These are phyloP conservation scores for Bacterosira constricta DNA, from an alignment of 108 stramenopile genomes.

Conservation along the genomic window DNA sequence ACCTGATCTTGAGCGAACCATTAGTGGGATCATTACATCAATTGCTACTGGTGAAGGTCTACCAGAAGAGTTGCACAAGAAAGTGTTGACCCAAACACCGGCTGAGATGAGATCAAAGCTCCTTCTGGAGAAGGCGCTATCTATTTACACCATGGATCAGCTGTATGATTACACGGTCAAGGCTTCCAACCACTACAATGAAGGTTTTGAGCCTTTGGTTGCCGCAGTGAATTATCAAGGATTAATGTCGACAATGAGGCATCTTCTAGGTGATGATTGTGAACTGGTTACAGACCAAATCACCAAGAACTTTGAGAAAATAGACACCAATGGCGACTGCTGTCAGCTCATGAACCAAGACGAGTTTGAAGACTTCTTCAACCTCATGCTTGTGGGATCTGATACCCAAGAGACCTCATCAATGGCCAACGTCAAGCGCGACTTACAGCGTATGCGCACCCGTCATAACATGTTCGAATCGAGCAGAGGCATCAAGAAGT, in stretches of 20 bases:
- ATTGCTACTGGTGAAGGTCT: slow-evolving; percentile 22
- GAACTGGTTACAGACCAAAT: slow-evolving; percentile 17
- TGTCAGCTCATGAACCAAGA: slow-evolving; percentile 6
- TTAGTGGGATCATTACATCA: slow-evolving; percentile 23
- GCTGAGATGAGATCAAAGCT: slow-evolving; percentile 23
- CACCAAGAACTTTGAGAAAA: slow-evolving; percentile 16
- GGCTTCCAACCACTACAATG: slow-evolving; percentile 17
- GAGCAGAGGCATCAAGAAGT: neutral
- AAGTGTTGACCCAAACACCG: slow-evolving; percentile 10
- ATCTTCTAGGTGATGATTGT: slow-evolving; percentile 23
- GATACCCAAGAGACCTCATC: neutral
- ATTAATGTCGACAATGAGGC: slow-evolving; percentile 26
- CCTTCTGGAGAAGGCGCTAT: slow-evolving; percentile 33
- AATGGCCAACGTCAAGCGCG: neutral
- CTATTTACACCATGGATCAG: slow-evolving; percentile 34
- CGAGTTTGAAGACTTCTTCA: slow-evolving; percentile 36
- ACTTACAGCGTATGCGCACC: slow-evolving; percentile 4
- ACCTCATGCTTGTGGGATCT: slow-evolving; percentile 13
- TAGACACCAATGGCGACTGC: slow-evolving; percentile 24
- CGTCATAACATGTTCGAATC: slow-evolving; percentile 11
- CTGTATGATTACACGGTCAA: slow-evolving; percentile 39
- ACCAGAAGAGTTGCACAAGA: slow-evolving; percentile 28
- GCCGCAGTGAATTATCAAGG: slow-evolving; percentile 15
- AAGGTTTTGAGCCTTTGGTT: neutral
- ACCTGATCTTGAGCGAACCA: slow-evolving; percentile 33